A percentile compares a stretch with the other conserved stretches of the same genome.
Conservation (phyloP, 257 asterid species). For the Rubia yunnanensis region DNA sequence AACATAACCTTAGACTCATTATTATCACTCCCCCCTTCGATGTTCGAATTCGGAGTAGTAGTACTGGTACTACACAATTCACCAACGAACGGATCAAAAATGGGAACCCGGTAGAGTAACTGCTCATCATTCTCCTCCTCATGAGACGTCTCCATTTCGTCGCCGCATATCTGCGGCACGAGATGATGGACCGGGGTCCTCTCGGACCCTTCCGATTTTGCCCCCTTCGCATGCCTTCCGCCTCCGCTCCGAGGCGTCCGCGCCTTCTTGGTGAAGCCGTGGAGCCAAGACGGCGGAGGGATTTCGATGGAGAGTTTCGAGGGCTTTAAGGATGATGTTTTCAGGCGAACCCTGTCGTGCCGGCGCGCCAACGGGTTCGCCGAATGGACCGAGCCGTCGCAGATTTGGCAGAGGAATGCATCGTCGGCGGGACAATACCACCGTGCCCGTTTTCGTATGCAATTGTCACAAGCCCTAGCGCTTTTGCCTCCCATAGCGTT, state of each 20-base stretch:
- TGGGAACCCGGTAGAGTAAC: constrained; percentile 61
- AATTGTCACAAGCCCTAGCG: constrained; percentile 66
- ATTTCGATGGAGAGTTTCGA: constrained; percentile 10
- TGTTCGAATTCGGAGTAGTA: constrained; percentile 16
- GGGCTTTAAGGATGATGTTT: constrained; percentile 26
- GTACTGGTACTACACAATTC: constrained; percentile 29
- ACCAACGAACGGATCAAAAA: constrained; percentile 43
- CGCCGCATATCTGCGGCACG: constrained; percentile 58
- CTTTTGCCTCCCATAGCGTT: constrained; percentile 55
- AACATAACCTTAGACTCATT: constrained; percentile 11
- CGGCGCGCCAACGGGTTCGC: constrained; percentile 70
- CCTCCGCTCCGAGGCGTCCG: constrained; percentile 43
- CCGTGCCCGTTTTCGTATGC: constrained; percentile 51
- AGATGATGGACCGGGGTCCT: constrained; percentile 28
- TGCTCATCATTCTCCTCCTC: constrained; percentile 60
- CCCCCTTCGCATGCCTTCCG: constrained; percentile 18
- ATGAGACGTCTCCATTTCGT: constrained; percentile 32
- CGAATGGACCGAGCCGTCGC: constrained; percentile 69
- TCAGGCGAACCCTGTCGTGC: constrained; percentile 73
- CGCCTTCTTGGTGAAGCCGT: constrained; percentile 56
- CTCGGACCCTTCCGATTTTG: neutral
- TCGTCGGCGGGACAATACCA: constrained; percentile 86
- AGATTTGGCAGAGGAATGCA: constrained; percentile 67
- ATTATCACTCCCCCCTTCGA: neutral
- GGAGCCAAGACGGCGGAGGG: constrained; percentile 53